Evolutionary conservation across 2,329 filamentous ascomycete species (phyloP), one percentile per base, ranked within the genome.

Genomic region (Neocucurbitaria cava): DNA sequence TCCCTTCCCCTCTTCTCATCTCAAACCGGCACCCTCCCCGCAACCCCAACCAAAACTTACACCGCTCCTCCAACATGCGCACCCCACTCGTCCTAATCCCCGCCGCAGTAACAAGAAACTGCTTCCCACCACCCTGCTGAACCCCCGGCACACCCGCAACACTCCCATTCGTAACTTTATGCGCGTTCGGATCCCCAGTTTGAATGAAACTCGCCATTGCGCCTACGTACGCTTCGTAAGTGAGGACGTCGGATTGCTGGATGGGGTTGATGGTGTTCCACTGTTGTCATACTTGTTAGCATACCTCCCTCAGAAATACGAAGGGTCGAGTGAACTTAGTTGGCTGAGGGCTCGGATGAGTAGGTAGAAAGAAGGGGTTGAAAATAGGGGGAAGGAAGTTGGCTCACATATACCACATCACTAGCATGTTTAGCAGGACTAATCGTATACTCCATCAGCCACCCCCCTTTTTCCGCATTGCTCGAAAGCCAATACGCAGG

Each of bases 141-240:
- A 83, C 59, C 9, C 68, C 56, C 1, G 85, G 84, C 7, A 86
- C 79, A 1, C 75, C 80, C 15, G 71, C 69, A 42, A 79, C 66
- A 24, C 71, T 75, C 1, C 54, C 54, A 48, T 78, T 75, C 0
- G 83, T 86, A 31, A 87, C 56, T 54, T 87, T 87, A 52, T 83
- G 77, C 11, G 77, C 72, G 62, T 87, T 87, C 0, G 85, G 84
- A 66, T 87, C 79, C 0, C 83, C 84, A 0, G 82, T 85, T 66
- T 83, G 78, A 53, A 87, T 82, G 69, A 87, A 88, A 21, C 81
- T 84, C 0, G 83, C 85, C 64, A 88, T 81, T 0, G 85, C 84
- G 4, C 86, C 85, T 1, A 81, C 70, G 56, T 81, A 88, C 10
- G 83, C 85, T 17, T 81, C 57, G 56, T 88, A 88, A 5, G 83